Percentiles rank a stretch among this genome's conserved stretches.
phyloP scores from a whole-genome alignment of 1,139 yeast species.

The Scheffersomyces illinoinensis region DNA sequence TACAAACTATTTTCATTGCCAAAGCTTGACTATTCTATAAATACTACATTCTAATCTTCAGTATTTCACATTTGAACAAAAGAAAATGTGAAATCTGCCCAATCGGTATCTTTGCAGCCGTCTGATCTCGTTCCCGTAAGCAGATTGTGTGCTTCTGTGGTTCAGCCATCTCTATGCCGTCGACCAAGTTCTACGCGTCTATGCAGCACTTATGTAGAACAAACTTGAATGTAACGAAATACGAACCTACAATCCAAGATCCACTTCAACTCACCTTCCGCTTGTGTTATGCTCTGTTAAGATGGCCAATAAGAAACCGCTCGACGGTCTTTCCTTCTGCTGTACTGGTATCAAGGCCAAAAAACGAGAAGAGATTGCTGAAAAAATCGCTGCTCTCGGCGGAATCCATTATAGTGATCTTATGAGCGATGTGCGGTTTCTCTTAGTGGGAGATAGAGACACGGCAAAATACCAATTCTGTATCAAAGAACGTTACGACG shows the following conservation, averaged over 20 bases:
- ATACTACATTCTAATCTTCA: no score
- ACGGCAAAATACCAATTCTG: slow-evolving; percentile 73
- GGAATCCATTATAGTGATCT: slow-evolving; percentile 62
- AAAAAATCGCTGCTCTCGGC: slow-evolving; percentile 57
- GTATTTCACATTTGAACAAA: no score
- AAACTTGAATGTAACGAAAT: background rate
- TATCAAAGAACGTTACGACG: slow-evolving; percentile 58
- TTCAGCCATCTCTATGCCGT: background rate
- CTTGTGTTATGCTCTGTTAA: background rate
- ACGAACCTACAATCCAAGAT: background rate
- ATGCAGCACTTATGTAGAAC: background rate
- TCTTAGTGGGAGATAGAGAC: slow-evolving; percentile 66
- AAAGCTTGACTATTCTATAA: no score
- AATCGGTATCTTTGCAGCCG: background rate
- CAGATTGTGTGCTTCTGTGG: background rate
- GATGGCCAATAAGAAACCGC: slow-evolving; percentile 23
- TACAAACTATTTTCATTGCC: no score
- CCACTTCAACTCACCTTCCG: background rate
- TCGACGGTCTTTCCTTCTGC: slow-evolving; percentile 39
- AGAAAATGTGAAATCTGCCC: background rate
- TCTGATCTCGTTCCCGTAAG: background rate
- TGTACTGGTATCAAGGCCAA: slow-evolving; percentile 40
- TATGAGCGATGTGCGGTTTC: slow-evolving; percentile 64
- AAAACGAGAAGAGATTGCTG: slow-evolving; percentile 32
- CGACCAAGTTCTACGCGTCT: background rate